Conservation (phyloP, 2,329 filamentous ascomycete species). For the Aspergillus tamarii region DNA sequence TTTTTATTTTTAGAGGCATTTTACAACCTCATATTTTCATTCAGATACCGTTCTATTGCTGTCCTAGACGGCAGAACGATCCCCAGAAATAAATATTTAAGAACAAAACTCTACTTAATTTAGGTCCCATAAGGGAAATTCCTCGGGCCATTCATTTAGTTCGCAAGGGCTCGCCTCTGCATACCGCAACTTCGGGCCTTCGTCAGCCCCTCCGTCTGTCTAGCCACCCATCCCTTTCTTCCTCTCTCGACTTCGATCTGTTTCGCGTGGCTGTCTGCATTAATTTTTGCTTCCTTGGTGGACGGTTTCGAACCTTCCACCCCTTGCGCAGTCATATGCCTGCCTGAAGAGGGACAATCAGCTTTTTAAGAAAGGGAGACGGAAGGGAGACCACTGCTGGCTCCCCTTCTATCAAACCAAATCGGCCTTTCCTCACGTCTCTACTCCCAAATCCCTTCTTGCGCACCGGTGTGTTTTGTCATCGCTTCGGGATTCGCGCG, state of each 20-base stretch:
- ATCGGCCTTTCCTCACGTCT: conserved; percentile 16
- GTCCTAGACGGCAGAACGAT: background rate
- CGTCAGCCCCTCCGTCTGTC: conserved; percentile 19
- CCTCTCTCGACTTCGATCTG: conserved; percentile 15
- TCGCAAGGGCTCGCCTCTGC: conserved; percentile 22
- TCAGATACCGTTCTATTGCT: background rate
- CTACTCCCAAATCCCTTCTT: background rate
- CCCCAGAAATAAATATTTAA: background rate
- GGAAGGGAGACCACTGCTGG: conserved; percentile 27
- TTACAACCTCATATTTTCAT: conserved; percentile 10
- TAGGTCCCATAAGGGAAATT: conserved; percentile 24
- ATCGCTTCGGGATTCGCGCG: conserved; percentile 20
- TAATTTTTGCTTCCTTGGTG: conserved; percentile 16
- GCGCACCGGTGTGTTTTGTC: background rate
- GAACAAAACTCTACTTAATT: conserved; percentile 13
- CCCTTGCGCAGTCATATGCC: conserved; percentile 26
- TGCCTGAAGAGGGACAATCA: conserved; percentile 16
- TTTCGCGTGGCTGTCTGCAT: conserved; percentile 28
- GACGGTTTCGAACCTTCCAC: conserved; percentile 16
- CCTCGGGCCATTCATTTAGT: conserved; percentile 26
- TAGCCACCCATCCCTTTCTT: conserved; percentile 25
- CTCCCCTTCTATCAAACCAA: conserved; percentile 23
- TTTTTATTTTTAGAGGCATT: conserved; percentile 1
- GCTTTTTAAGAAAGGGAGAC: conserved; percentile 29
- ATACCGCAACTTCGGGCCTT: conserved; percentile 31